phyloP scores from a whole-genome alignment of 371 early-diverging fungal genomes.

The Chytridiales sp. region DNA sequence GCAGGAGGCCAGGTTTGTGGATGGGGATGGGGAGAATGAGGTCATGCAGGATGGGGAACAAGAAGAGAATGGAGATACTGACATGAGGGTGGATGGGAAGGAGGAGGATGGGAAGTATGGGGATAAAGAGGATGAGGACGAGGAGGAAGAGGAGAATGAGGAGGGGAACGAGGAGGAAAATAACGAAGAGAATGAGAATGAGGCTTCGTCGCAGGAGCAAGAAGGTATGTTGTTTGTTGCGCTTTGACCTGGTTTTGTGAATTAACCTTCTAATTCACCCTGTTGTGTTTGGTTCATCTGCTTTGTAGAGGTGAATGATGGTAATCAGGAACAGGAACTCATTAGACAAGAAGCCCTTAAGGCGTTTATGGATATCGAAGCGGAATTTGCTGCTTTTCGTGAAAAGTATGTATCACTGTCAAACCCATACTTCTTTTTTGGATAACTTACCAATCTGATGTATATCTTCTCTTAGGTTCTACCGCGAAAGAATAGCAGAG shows the following conservation, averaged over 20 bases:
- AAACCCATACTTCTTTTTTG: background rate
- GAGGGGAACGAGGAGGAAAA: conserved; percentile 8
- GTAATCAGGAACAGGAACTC: conserved; percentile 1
- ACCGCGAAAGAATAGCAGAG: conserved; percentile 2
- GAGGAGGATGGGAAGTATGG: background rate
- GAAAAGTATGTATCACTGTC: no score
- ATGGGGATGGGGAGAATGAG: no score
- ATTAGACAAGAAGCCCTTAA: conserved; percentile 9
- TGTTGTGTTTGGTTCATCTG: no score
- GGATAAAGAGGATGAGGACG: background rate
- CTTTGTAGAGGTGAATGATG: no score
- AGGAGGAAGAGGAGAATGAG: conserved; percentile 8
- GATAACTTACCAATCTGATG: background rate
- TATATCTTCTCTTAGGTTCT: conserved; percentile 6
- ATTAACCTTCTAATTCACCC: no score
- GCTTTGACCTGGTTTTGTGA: no score
- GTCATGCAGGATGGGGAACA: no score
- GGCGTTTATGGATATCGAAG: conserved; percentile 15
- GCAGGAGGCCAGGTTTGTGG: no score
- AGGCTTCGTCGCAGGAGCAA: no score
- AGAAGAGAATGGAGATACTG: no score
- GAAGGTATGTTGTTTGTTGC: no score
- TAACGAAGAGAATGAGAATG: background rate
- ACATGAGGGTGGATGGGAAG: no score
- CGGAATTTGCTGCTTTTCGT: conserved; percentile 8